Evolutionary conservation across 331 rosid genomes (phyloP), one percentile per base, ranked within the genome.

Genomic region (Quercus phellos): DNA sequence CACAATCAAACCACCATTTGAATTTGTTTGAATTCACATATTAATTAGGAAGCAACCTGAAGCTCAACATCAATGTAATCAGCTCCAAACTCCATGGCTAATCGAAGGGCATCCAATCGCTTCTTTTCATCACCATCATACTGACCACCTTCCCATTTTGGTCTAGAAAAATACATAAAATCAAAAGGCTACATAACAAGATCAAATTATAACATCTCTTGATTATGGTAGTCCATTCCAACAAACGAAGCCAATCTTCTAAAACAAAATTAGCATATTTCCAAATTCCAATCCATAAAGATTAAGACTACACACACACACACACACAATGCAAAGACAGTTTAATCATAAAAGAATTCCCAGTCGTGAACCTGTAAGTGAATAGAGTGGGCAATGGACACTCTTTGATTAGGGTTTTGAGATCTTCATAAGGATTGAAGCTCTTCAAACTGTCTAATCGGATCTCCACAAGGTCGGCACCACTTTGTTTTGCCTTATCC

Each of bases 81-180:
- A 56, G 99, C 97, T 76, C 97, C 99, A n/a, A 89, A 80, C 76
- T 94, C 94, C 86, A 92, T 82, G 22, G 97, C 97, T 70, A 92
- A 85, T 51, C 88, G 85, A 21, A 94, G 90, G 10, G 83, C 92
- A 74, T 90, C 91, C 83, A 82, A 76, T 27, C 99, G 89, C 59
- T 70, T 58, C 50, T 88, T 89, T 77, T 94, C 99, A 74, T 94
- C 97, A 27, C 99, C 99, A 70, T 88, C 91, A 72, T 94, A 94
- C 85, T 50, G 86, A 56, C 98, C 98, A 67, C 97, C 97, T 78
- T 92, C 97, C 98, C 97, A 94, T 26, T 55, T 88, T 19, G 98
- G 98, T 88, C 98, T 92, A 78, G 74, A 59, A 81, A 68, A 61
- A 51, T 51, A 12, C 55, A 69, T 6, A 59, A 66, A 55, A 17